phyloP scores from a whole-genome alignment of 371 early-diverging fungal species.

The Mucor ambiguus region DNA sequence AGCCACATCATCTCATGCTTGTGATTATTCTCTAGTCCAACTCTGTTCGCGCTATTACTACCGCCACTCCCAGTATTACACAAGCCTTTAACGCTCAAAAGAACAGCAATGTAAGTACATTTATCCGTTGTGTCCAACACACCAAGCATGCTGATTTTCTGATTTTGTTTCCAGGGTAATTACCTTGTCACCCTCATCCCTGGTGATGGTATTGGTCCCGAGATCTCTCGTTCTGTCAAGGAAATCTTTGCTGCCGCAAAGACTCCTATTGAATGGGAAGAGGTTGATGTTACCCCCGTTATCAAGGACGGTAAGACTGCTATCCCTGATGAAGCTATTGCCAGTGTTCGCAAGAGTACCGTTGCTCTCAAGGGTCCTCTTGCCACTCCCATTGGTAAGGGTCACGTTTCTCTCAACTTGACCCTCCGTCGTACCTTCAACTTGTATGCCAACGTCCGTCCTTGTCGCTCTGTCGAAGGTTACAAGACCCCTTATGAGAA shows the following conservation, averaged over 20 bases:
- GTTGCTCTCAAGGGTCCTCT: constrained; percentile 98
- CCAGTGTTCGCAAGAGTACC: constrained; percentile 92
- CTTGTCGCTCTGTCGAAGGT: constrained; percentile 93
- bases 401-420: constrained; percentile 98
- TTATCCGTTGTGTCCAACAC: neutral
- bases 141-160: neutral
- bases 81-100: constrained; percentile 66
- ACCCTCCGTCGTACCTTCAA: constrained; percentile 96
- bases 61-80: constrained; percentile 61
- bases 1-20: neutral
- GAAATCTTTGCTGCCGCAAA: constrained; percentile 92
- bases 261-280: constrained; percentile 97
- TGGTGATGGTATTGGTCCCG: constrained; percentile 99
- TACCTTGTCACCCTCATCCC: constrained; percentile 95
- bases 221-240: constrained; percentile 93
- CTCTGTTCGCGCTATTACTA: constrained; percentile 53
- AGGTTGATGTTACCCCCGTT: constrained; percentile 93
- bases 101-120: constrained; percentile 61
- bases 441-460: constrained; percentile 98
- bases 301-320: constrained; percentile 90
- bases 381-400: constrained; percentile 98
- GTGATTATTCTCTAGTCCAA: constrained; percentile 26
- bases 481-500: constrained; percentile 96
- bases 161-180: constrained; percentile 50
- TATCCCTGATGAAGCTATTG: constrained; percentile 90